These are phyloP conservation scores for Suillus americanus DNA, from an alignment of 768 basidiomycete genomes.

Conservation along the genomic window DNA sequence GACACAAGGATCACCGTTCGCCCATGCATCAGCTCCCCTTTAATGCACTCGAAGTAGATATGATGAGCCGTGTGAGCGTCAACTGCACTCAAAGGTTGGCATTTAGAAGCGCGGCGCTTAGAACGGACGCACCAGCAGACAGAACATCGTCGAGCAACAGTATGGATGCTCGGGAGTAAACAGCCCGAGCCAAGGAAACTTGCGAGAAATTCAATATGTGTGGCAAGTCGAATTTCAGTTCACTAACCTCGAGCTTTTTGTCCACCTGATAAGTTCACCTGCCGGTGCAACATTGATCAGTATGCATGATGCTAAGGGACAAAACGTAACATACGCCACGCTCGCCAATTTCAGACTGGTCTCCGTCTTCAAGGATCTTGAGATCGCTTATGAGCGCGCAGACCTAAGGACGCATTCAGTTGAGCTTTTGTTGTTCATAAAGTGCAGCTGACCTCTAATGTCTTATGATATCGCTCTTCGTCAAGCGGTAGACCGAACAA, in stretches of 20 bases:
- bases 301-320: not conserved
- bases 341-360: slow-evolving; percentile 86
- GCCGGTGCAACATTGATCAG: not conserved
- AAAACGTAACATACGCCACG: slow-evolving; percentile 54
- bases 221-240: not conserved
- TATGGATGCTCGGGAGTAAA: slow-evolving; percentile 84
- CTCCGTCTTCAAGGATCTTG: slow-evolving; percentile 83
- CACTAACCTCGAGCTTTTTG: slow-evolving; percentile 65
- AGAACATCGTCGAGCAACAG: slow-evolving; percentile 85
- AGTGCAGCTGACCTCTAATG: slow-evolving; percentile 56
- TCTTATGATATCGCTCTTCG: slow-evolving; percentile 71
- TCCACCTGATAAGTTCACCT: slow-evolving; percentile 46
- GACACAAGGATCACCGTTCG: slow-evolving; percentile 90
- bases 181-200: slow-evolving; percentile 81
- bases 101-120: not conserved
- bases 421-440: not conserved
- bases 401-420: not conserved
- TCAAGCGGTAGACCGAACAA: slow-evolving; percentile 77
- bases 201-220: not conserved
- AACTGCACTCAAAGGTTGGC: slow-evolving; percentile 40
- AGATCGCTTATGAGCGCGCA: slow-evolving; percentile 74
- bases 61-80: slow-evolving; percentile 86
- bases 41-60: slow-evolving; percentile 76
- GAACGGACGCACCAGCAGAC: slow-evolving; percentile 37
- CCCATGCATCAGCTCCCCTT: slow-evolving; percentile 73